Evolutionary conservation across 2,329 filamentous ascomycete species (phyloP), one percentile per base, ranked within the genome.

Genomic region (Penicillium griseofulvum): DNA sequence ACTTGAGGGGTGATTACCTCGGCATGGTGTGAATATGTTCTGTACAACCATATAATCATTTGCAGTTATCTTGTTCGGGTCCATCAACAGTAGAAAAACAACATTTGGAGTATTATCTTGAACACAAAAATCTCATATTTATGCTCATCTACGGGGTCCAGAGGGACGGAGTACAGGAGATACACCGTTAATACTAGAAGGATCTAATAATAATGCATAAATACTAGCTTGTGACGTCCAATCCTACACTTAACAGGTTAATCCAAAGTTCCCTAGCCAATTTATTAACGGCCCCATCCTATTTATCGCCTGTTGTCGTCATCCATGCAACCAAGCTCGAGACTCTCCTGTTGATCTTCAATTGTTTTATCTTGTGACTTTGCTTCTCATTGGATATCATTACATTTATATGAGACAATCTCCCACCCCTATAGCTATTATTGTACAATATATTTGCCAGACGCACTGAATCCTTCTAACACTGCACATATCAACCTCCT

Each of bases 301-400:
- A 55, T 58, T 47, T 52, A 58, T 56, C 47, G 26, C 26, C 29
- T 47, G 46, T 17, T 56, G 57, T 57, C 58, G 61, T 64, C 61
- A 63, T 63, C 50, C 12, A 38, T 54, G 26, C 22, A 37, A 45
- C 43, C n/a, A 53, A 59, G 39, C 39, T 57, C 29, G 46, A 55
- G 29, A 39, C 22, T 42, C 59, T 52, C 59, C 57, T 60, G 57
- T 60, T 55, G 51, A 60, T 43, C 53, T 43, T 45, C 36, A 29
- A 41, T n/a, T 34, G 33, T 48, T 28, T 31, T 44, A 6, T 17
- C 17, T 3, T 17, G 14, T 19, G 22, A n/a, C 7, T 38, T 39
- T n/a, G 9, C 11, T 29, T 26, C 37, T 34, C 16, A 49, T 41
- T 47, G 16, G 29, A 54, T 46, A 14, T 31, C 11, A 17, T 6